Evolutionary conservation across 495 filamentous ascomycete genomes (phyloP).

Genomic region (Penicillium roqueforti): DNA sequence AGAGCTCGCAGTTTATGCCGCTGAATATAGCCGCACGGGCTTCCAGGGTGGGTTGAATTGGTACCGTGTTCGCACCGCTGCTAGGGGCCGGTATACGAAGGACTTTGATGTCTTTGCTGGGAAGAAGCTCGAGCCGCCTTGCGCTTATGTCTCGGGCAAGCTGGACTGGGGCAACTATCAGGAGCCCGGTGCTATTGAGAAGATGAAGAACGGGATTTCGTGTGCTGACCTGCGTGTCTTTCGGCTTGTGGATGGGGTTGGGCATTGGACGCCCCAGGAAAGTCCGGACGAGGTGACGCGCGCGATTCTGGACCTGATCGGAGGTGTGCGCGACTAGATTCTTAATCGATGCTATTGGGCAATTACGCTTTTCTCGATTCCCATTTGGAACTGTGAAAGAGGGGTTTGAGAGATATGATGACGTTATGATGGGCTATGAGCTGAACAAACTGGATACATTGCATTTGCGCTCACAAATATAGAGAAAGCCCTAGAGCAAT

Average conservation of each 20-base stretch:
- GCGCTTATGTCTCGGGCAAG: conserved; percentile 54
- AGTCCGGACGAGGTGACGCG: conserved; percentile 51
- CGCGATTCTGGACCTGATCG: conserved; percentile 44
- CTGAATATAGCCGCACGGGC: conserved; percentile 59
- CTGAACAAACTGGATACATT: not conserved
- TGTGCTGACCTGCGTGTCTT: conserved; percentile 50
- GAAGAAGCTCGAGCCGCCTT: conserved; percentile 59
- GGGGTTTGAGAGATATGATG: not conserved
- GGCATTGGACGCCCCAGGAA: conserved; percentile 68
- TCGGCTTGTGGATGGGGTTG: conserved; percentile 53
- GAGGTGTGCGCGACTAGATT: conserved; percentile 6
- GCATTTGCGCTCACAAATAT: too few species aligned
- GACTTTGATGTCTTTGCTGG: conserved; percentile 60
- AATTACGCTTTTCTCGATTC: not conserved
- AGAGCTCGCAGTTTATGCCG: conserved; percentile 56
- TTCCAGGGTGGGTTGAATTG: conserved; percentile 70
- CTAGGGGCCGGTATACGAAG: conserved; percentile 33
- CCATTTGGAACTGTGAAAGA: not conserved
- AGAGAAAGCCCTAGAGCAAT: too few species aligned
- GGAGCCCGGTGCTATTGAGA: conserved; percentile 58
- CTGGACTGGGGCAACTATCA: conserved; percentile 67
- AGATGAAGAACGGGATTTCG: conserved; percentile 42
- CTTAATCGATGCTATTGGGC: not conserved
- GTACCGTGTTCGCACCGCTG: conserved; percentile 58
- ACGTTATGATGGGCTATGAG: not conserved